Base-by-base conservation (phyloP, 208 protist genomes). In the Acanthamoeba castellanii region DNA sequence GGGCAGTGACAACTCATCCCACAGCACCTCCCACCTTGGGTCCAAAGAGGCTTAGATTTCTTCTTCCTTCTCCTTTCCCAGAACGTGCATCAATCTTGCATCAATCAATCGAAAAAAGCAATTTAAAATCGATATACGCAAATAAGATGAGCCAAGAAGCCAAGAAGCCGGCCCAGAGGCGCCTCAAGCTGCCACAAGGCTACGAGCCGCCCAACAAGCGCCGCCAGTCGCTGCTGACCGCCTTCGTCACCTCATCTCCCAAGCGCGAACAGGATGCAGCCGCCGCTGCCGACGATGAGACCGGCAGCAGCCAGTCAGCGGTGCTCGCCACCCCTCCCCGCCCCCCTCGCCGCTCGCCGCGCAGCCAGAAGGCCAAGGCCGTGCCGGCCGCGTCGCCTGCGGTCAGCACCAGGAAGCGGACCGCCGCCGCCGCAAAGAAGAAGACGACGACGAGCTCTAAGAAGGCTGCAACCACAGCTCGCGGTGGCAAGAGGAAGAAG, bases 201-300 rank as follows among this genome's bases (percentile, higher is more conserved):
- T 50, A 50, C 74, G 74, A 42, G 30, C 37, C 74, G 25, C 61
- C 61, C 22, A n/a, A 8, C 34, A 82, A 82, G 74, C 74, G 37
- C 34, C 74, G 74, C 4, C 74, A 82, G 74, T 82, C 74, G 34
- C 37, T 82, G 74, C 74, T 82, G 37, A 82, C 74, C 74, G 74
- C 74, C 74, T 82, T 82, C 37, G 42, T 82, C 16, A 42, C 32
- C 3, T 82, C 74, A 18, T 82, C 74, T 1, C 74, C 74, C 74
- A 82, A 82, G 42, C 74, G 74, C 7, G 74, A 82, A 34, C 27
- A 78, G 11, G 70, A 20, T 27, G 9, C 22, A 3, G 16, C 61
- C 1, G 61, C 13, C 27, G 61, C 61, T n/a, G 64, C 64, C n/a
- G 64, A 72, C 30, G 66, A 20, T n/a, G 66, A 27, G 66, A 72